Evolutionary conservation across 2,329 filamentous ascomycete genomes (phyloP), one percentile per base, ranked within the genome.

Genomic region (Arthrobotrys sinensis): DNA sequence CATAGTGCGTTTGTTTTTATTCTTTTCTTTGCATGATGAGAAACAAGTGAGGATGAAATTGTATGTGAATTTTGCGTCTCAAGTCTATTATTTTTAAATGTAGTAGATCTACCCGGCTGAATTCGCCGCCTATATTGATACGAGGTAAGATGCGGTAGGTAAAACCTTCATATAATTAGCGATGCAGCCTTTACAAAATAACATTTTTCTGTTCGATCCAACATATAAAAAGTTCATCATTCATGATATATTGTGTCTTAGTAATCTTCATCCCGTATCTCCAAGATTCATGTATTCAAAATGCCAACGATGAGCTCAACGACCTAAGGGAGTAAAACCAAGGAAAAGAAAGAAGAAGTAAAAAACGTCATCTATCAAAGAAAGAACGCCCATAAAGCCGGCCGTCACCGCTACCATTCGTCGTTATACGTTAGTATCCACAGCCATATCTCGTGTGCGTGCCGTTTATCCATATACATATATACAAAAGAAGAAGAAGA

Each of bases 401-500:
- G 40, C 24, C 24, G 24, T 28, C 34, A 45, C 45, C 50, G 24
- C 60, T 43, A 34, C 34, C 68, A 53, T 55, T 48, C 12, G 14
- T 34, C 55, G 19, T 60, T 60, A n/a, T 36, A 21, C 34, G 52
- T 57, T 57, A 40, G 34, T 40, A 57, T 57, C 52, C 12, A 43
- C 24, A 60, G 55, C 55, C 36, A 43, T 66, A 66, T 45, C 68
- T 28, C 24, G 36, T 66, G 40, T 66, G 55, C 64, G 40, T 66
- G 68, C 48, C 48, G 57, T 46, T 60, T 66, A 60, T 73, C 50
- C 60, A 66, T 73, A 60, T 66, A 73, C 50, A 73, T 73, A 73
- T 66, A 40, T 66, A 73, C 60, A 73, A 55, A 57, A 57, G 6
- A 57, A 19, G 32, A 52, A 14, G 24, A 16, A n/a, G 11, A 52